A percentile compares a stretch with the other conserved stretches of the same genome.
Evolutionary conservation across 2,329 filamentous ascomycete genomes (phyloP).

Genomic region (Keithomyces neogunnii): DNA sequence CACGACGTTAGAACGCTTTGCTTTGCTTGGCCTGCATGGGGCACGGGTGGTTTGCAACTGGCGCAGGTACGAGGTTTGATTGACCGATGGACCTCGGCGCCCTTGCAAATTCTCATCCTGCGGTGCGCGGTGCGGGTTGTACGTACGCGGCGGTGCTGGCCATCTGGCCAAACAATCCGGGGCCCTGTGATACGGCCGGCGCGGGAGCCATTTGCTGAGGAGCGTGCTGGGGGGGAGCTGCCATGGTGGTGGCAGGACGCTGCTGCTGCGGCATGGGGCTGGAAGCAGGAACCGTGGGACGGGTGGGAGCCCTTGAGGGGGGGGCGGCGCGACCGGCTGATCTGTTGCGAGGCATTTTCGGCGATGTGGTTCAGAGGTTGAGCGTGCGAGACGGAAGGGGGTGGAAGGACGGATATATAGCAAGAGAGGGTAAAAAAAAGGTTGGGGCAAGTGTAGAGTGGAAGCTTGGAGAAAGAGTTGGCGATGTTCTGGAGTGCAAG

Average conservation of each 20-base stretch:
- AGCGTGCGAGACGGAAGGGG: conserved; percentile 5
- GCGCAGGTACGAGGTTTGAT: no score
- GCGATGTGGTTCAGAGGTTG: conserved; percentile 10
- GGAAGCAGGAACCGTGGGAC: conserved; percentile 56
- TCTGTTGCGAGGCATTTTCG: conserved; percentile 67
- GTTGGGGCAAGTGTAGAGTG: conserved; percentile 5
- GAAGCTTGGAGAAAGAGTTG: conserved; percentile 20
- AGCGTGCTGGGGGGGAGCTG: conserved; percentile 38
- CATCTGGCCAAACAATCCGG: conserved; percentile 93
- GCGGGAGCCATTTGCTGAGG: conserved; percentile 37
- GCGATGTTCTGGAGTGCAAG: conserved; percentile 14
- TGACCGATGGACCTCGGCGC: no score
- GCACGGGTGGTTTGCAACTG: background rate
- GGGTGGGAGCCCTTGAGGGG: conserved; percentile 34
- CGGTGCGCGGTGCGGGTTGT: no score
- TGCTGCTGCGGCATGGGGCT: conserved; percentile 52
- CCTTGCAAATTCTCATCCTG: background rate
- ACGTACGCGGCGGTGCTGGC: conserved; percentile 95
- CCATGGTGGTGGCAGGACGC: conserved; percentile 63
- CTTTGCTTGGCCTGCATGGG: background rate
- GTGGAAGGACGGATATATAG: background rate
- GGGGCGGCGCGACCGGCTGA: conserved; percentile 49
- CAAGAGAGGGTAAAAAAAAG: background rate
- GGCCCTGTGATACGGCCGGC: conserved; percentile 52
- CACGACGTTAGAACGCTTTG: background rate